Evolutionary conservation across 2,329 filamentous ascomycete species (phyloP), one percentile per base, ranked within the genome.

Genomic region (Plenodomus biglobosus): DNA sequence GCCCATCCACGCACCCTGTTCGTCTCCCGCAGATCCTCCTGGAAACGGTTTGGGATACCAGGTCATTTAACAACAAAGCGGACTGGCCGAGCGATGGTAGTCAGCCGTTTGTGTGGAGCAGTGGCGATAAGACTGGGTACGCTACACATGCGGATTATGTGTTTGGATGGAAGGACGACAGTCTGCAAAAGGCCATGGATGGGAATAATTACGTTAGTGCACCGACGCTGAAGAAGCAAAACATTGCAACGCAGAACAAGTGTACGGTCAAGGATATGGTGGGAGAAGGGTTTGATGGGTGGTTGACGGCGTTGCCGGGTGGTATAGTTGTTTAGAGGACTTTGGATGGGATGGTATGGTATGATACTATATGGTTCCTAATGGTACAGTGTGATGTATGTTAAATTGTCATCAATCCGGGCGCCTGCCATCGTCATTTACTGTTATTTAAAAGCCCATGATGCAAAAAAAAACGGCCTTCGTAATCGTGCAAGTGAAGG

Each of bases 11-110:
- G 2, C 64, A 68, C 40, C 65, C 65, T 3, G 58, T 69, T 1
- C 56, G 55, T 2, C 39, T 69, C 8, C 65, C 65, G 3, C 65
- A 69, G 48, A 52, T 69, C n/a, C 43, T 69, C 18, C 56, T 69
- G 2, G 65, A 69, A 50, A 68, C 65, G 8, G 64, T 68, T 11
- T 69, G 65, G 65, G 64, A 69, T 40, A 69, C 65, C 7, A 62
- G 53, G 41, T 13, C 35, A 30, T 68, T 69, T 38, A 69, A 69
- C 32, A 65, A 68, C 22, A 62, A 65, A 52, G 61, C 62, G 1
- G 64, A 67, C 37, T 69, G 65, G 65, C 64, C 65, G 2, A 46
- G 49, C 0, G 65, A 69, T 42, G 65, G 64, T 4, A 62, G 56
- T 22, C 65, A 69, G 45, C 65, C 65, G 13, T 69, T 69, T 42